Conservation (phyloP, 192 early-diverging fungal genomes). For the Coemansia sp. region DNA sequence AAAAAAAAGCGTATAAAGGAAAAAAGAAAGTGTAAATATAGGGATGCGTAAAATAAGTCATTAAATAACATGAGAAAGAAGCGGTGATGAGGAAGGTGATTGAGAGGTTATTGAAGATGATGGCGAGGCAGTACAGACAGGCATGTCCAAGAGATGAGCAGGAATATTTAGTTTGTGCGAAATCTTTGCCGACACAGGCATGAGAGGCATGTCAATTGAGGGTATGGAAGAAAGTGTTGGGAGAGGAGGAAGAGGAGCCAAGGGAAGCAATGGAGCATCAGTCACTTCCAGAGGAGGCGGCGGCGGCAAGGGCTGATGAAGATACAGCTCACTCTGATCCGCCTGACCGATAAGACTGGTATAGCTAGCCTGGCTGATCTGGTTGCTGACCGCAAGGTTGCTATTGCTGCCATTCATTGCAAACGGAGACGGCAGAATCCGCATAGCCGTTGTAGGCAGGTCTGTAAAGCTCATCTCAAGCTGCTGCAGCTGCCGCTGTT, state of each 20-base stretch:
- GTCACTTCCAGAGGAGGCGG: slow-evolving; percentile 1
- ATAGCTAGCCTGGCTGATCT: not conserved
- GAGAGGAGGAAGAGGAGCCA: no score
- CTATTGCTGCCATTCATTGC: not conserved
- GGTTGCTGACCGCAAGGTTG: not conserved
- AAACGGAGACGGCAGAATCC: not conserved
- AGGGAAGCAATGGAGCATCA: no score
- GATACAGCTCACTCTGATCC: slow-evolving; percentile 16
- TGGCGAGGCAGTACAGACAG: no score
- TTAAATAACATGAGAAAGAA: not conserved
- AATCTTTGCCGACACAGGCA: not conserved
- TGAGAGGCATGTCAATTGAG: no score
- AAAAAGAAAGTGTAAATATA: not conserved
- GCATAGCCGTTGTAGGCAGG: not conserved
- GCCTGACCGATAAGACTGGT: slow-evolving; percentile 3
- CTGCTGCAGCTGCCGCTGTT: not conserved
- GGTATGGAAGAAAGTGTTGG: no score
- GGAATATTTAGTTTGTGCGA: not conserved
- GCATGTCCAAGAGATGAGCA: not conserved
- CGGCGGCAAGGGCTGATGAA: slow-evolving; percentile 25
- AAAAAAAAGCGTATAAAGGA: not conserved
- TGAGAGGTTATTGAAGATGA: no score
- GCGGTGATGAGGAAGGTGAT: not conserved
- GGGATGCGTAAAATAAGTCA: not conserved
- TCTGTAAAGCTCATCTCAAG: slow-evolving; percentile 4